These are phyloP conservation scores for Hypomyces perniciosus DNA, from an alignment of 2,329 filamentous ascomycete genomes.

Conservation along the genomic window DNA sequence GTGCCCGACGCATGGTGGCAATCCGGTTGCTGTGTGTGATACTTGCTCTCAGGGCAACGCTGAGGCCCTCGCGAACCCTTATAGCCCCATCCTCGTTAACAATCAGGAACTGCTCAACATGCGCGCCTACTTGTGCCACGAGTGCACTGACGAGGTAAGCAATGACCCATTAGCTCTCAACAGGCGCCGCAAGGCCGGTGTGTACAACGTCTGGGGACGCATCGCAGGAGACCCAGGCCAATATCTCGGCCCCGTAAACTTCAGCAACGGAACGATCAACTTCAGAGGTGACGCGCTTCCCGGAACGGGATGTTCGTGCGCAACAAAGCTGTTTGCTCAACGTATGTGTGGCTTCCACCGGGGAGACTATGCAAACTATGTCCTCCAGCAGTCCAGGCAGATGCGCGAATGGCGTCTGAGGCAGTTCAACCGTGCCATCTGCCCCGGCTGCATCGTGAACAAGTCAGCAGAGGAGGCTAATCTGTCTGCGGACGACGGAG, in stretches of 20 bases:
- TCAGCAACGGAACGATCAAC: background rate
- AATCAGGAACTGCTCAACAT: constrained; percentile 24
- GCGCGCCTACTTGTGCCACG: constrained; percentile 31
- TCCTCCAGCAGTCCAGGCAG: constrained; percentile 17
- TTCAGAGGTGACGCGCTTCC: constrained; percentile 9
- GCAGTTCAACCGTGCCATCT: constrained; percentile 21
- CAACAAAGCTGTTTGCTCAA: constrained; percentile 26
- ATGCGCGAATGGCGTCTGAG: constrained; percentile 24
- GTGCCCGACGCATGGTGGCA: background rate
- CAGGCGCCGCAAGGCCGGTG: constrained; percentile 12
- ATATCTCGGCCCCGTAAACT: background rate
- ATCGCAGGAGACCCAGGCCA: background rate
- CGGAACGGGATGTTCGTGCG: constrained; percentile 34
- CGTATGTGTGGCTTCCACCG: constrained; percentile 33
- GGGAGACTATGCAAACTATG: constrained; percentile 20
- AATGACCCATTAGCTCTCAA: background rate
- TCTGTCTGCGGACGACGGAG: constrained; percentile 14
- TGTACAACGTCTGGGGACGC: constrained; percentile 24
- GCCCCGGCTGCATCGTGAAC: constrained; percentile 25
- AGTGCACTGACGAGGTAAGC: constrained; percentile 20
- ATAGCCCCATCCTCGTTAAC: constrained; percentile 11
- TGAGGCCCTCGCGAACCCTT: constrained; percentile 13
- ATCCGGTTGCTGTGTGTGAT: constrained; percentile 11
- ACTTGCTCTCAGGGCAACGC: constrained; percentile 22
- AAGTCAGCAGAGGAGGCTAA: constrained; percentile 13